These are phyloP conservation scores for Carpediemonas membranifera DNA, from an alignment of 78 protist species.

Conservation along the genomic window DNA sequence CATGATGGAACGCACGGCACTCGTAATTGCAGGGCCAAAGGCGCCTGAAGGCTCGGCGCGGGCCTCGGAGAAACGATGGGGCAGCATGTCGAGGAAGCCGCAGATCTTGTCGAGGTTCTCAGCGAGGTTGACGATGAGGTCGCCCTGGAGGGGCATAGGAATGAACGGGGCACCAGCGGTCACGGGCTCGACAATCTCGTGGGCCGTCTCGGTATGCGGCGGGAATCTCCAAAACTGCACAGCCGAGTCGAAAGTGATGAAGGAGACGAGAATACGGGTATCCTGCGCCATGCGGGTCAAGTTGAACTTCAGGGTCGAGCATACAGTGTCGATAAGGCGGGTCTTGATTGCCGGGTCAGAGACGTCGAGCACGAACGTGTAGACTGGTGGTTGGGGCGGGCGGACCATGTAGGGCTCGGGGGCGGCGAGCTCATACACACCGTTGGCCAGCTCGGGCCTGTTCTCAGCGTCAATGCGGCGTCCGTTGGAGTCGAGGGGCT, in stretches of 20 bases:
- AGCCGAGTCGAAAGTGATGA: conserved; percentile 45
- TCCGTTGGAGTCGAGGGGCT: conserved; percentile 38
- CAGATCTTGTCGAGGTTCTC: conserved; percentile 27
- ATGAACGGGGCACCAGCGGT: too few species aligned
- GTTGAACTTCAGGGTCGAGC: not conserved
- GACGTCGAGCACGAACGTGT: conserved; percentile 63
- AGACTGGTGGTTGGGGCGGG: conserved; percentile 63
- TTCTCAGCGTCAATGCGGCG: conserved; percentile 34
- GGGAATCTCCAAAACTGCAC: conserved; percentile 44
- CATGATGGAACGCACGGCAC: too few species aligned
- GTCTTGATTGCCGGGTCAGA: conserved; percentile 32
- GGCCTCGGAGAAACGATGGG: too few species aligned
- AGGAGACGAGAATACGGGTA: conserved; percentile 33
- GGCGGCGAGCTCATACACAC: conserved; percentile 60
- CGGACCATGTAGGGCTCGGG: conserved; percentile 53
- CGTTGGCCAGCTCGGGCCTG: conserved; percentile 43
- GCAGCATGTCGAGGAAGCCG: not conserved
- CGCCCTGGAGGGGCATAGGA: conserved; percentile 44
- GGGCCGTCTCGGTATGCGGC: too few species aligned
- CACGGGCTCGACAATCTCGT: too few species aligned
- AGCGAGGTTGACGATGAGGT: conserved; percentile 39
- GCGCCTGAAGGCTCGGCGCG: too few species aligned
- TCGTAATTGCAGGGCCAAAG: too few species aligned
- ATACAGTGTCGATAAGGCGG: not conserved
- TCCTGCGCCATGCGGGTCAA: not conserved